phyloP scores from a whole-genome alignment of 768 basidiomycete species.

The Cystofilobasidium macerans region DNA sequence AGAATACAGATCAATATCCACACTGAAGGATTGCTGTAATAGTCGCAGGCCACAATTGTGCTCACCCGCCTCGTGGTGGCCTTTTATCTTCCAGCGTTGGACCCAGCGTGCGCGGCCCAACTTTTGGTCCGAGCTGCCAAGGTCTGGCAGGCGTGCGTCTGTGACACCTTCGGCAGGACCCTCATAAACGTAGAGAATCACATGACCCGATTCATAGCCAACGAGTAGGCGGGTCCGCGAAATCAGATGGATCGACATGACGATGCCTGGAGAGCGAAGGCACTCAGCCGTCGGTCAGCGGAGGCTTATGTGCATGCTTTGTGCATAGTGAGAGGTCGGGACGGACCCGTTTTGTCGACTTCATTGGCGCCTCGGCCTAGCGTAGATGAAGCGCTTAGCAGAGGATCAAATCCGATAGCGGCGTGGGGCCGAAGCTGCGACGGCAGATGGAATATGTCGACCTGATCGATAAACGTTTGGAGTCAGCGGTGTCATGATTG shows the following conservation, averaged over 20 bases:
- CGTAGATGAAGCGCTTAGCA: constrained; percentile 20
- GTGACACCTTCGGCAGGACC: constrained; percentile 8
- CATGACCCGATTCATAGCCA: constrained; percentile 78
- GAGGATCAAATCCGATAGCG: constrained; percentile 55
- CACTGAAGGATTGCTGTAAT: background rate
- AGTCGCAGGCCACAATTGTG: too few relatives aligned
- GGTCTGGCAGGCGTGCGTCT: constrained; percentile 26
- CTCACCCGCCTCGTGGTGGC: constrained; percentile 41
- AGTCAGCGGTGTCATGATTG: too few relatives aligned
- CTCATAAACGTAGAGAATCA: constrained; percentile 46
- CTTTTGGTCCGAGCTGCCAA: background rate
- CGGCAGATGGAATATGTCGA: constrained; percentile 77
- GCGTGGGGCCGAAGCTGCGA: constrained; percentile 61
- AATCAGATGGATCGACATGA: constrained; percentile 77
- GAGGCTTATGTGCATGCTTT: too few relatives aligned
- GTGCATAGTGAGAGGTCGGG: too few relatives aligned
- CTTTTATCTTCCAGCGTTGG: constrained; percentile 35
- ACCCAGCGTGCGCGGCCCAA: constrained; percentile 35
- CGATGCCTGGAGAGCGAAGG: constrained; percentile 50
- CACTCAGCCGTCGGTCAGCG: background rate
- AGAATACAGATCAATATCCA: background rate
- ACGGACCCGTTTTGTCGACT: constrained; percentile 51
- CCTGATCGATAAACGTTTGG: too few relatives aligned
- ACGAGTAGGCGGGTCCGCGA: constrained; percentile 47
- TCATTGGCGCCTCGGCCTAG: constrained; percentile 33